Conservation (phyloP, 2,329 filamentous ascomycete genomes). For the Shiraia bambusicola region DNA sequence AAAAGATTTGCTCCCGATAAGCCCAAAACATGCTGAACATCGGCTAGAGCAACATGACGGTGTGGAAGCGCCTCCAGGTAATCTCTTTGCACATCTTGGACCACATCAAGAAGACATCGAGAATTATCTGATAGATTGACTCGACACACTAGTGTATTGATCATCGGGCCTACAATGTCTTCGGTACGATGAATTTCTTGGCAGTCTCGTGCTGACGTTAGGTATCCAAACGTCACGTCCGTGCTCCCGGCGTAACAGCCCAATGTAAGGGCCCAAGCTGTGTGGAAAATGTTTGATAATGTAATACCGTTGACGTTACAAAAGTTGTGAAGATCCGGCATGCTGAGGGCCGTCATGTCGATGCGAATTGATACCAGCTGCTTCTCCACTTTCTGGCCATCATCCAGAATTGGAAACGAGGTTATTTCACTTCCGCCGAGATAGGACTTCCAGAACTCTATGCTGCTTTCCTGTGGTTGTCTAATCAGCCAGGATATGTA, state of each 20-base stretch:
- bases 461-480: constrained; percentile 27
- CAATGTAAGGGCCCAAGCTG: constrained; percentile 45
- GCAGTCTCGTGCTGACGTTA: constrained; percentile 45
- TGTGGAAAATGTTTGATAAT: constrained; percentile 49
- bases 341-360: constrained; percentile 28
- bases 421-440: constrained; percentile 34
- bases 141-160: constrained; percentile 50
- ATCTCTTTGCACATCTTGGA: constrained; percentile 49
- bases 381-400: constrained; percentile 20
- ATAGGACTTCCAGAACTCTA: constrained; percentile 38
- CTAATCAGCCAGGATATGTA: constrained; percentile 35
- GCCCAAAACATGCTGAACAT: constrained; percentile 49
- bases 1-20: constrained; percentile 43
- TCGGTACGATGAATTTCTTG: constrained; percentile 43
- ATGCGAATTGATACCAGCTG: constrained; percentile 30
- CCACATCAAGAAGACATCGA: constrained; percentile 39
- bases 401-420: constrained; percentile 36
- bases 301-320: constrained; percentile 52
- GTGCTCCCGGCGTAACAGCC: constrained; percentile 41
- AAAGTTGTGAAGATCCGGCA: constrained; percentile 33
- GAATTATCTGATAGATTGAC: constrained; percentile 41
- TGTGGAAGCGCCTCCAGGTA: constrained; percentile 50
- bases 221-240: constrained; percentile 50
- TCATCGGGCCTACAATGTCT: constrained; percentile 50
- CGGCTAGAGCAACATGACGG: constrained; percentile 48